phyloP scores from a whole-genome alignment of 441 rosid genomes.

The Syzygium malaccense region DNA sequence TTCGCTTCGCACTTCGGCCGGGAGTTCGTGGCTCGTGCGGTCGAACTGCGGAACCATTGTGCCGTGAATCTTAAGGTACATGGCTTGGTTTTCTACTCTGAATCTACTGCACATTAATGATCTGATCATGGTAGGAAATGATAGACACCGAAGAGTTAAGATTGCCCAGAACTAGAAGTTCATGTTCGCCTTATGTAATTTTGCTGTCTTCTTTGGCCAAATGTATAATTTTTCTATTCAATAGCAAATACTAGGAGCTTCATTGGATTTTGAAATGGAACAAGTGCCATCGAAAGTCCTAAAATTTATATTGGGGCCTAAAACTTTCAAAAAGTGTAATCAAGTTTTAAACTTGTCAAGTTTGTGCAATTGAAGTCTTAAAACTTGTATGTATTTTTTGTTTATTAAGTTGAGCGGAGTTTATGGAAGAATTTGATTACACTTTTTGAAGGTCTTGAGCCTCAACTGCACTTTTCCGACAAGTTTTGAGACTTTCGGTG shows the following conservation, averaged over 20 bases:
- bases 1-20: constrained; percentile 66
- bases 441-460: too few species aligned
- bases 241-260: neutral
- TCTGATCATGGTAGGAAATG: neutral
- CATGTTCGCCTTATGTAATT: neutral
- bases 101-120: too few species aligned
- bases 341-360: too few species aligned
- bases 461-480: too few species aligned
- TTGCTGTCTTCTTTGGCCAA: neutral
- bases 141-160: neutral
- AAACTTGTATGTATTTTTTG: too few species aligned
- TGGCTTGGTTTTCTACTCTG: neutral
- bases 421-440: too few species aligned
- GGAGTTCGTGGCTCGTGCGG: constrained; percentile 65
- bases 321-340: too few species aligned
- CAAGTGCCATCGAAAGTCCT: too few species aligned
- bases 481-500: too few species aligned
- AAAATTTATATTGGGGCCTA: too few species aligned
- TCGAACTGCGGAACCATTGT: constrained; percentile 70
- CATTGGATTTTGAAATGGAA: neutral
- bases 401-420: too few species aligned
- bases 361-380: too few species aligned
- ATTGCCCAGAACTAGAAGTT: neutral
- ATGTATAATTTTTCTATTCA: neutral
- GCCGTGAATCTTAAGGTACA: constrained; percentile 57